phyloP scores from a whole-genome alignment of 2,329 filamentous ascomycete genomes.

The Neofusicoccum sp. region DNA sequence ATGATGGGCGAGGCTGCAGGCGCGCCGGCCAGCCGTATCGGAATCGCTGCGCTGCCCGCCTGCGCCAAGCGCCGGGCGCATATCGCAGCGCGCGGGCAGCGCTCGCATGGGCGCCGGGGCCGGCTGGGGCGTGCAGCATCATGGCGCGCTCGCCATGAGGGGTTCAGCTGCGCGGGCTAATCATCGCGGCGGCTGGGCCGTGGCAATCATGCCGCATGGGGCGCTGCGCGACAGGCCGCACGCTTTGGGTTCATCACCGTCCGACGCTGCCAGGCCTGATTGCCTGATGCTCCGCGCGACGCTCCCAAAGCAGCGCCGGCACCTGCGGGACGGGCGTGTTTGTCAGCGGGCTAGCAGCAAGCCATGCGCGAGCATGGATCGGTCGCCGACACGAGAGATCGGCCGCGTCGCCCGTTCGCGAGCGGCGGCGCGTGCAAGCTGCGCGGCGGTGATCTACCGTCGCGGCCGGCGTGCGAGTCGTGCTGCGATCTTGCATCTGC shows the following conservation, averaged over 20 bases:
- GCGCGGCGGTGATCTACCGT: conserved; percentile 14
- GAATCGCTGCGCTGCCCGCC: conserved; percentile 10
- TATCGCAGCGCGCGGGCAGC: background rate
- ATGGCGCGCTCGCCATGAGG: conserved; percentile 6
- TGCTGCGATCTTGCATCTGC: conserved; percentile 16
- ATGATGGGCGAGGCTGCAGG: conserved; percentile 15
- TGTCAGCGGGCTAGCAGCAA: conserved; percentile 3
- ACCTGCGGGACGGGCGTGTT: background rate
- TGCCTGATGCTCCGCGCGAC: conserved; percentile 8
- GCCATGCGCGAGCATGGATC: conserved; percentile 15
- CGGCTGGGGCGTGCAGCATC: background rate
- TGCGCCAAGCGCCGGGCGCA: background rate
- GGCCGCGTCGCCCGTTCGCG: background rate
- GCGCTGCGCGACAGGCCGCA: background rate
- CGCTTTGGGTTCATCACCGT: conserved; percentile 1
- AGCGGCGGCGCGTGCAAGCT: conserved; percentile 10
- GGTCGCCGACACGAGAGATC: conserved; percentile 11
- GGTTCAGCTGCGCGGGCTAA: conserved; percentile 5
- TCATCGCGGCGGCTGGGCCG: background rate
- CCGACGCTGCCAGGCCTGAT: background rate
- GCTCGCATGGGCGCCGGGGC: background rate
- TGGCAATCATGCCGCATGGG: background rate
- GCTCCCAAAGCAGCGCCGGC: conserved; percentile 9
- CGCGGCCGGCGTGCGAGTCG: conserved; percentile 12
- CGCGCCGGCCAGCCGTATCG: conserved; percentile 14